phyloP scores from a whole-genome alignment of 768 basidiomycete species.

The Lentinula aciculospora region DNA sequence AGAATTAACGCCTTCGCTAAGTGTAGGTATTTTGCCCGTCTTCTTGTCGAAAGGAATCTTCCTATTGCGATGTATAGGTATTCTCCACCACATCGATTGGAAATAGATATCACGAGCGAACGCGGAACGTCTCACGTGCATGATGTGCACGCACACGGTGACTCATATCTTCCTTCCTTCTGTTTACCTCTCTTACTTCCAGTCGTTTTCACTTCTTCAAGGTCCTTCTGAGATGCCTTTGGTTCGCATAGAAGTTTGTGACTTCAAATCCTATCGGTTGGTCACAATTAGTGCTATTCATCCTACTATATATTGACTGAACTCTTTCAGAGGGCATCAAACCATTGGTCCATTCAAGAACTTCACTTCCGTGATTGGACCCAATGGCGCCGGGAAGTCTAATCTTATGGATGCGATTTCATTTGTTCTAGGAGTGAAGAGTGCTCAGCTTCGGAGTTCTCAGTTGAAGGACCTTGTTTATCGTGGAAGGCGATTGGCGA shows the following conservation, averaged over 20 bases:
- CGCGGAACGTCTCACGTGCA: not conserved
- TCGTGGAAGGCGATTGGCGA: slow-evolving; percentile 72
- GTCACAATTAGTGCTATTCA: slow-evolving; percentile 8
- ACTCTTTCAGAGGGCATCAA: slow-evolving; percentile 58
- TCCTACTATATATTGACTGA: not conserved
- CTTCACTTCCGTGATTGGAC: slow-evolving; percentile 96
- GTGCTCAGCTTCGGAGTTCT: slow-evolving; percentile 85
- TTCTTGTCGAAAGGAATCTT: not conserved
- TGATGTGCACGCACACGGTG: not conserved
- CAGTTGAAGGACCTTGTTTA: slow-evolving; percentile 96
- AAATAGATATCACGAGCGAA: slow-evolving; percentile 33
- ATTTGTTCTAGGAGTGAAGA: slow-evolving; percentile 95
- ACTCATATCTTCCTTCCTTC: not conserved
- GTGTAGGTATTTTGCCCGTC: slow-evolving; percentile 14
- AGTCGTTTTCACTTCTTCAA: not conserved
- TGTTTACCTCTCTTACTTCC: not conserved
- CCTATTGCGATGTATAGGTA: slow-evolving; percentile 5
- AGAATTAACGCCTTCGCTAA: slow-evolving; percentile 48
- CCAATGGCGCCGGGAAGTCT: slow-evolving; percentile 98
- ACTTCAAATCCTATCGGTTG: slow-evolving; percentile 95
- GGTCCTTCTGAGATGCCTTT: slow-evolving; percentile 56
- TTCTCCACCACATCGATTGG: no score
- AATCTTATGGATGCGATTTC: slow-evolving; percentile 99
- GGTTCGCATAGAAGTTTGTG: slow-evolving; percentile 80
- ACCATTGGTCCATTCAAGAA: slow-evolving; percentile 86